A percentile compares a stretch with the other conserved stretches of the same genome.
These are phyloP conservation scores for Penicillium macrosclerotiorum DNA, from an alignment of 495 filamentous ascomycete genomes.

Conservation along the genomic window DNA sequence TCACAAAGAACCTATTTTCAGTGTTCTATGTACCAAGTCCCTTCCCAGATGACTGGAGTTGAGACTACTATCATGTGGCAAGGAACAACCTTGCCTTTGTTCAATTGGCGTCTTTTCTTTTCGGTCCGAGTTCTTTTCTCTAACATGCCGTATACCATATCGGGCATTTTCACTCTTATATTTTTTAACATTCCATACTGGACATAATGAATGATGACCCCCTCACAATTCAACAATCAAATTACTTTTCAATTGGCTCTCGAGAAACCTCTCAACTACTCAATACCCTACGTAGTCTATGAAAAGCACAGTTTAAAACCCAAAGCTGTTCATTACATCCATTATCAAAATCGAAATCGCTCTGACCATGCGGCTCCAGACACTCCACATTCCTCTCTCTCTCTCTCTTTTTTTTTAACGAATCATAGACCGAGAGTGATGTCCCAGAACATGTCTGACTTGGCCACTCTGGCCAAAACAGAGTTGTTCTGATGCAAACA, in stretches of 20 bases:
- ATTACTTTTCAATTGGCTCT: too few species aligned
- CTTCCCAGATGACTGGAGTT: too few species aligned
- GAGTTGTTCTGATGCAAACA: too few species aligned
- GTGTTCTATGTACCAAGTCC: background rate
- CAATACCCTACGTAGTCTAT: background rate
- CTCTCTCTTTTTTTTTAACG: slow-evolving; percentile 11
- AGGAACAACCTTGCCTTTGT: slow-evolving; percentile 3
- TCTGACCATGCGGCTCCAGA: slow-evolving; percentile 17
- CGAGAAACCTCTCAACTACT: too few species aligned
- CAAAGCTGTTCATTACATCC: slow-evolving; percentile 34
- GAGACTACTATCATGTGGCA: background rate
- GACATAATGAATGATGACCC: slow-evolving; percentile 30
- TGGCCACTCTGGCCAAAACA: too few species aligned
- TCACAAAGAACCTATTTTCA: background rate
- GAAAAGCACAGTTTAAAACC: background rate
- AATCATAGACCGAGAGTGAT: slow-evolving; percentile 9
- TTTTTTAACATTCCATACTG: slow-evolving; percentile 16
- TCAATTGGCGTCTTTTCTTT: slow-evolving; percentile 11
- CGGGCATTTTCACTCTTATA: slow-evolving; percentile 12
- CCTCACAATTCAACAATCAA: slow-evolving; percentile 7
- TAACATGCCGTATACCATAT: slow-evolving; percentile 28
- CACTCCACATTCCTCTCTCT: slow-evolving; percentile 12
- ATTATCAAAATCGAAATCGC: slow-evolving; percentile 32
- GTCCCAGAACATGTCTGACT: too few species aligned
- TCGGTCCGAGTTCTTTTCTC: slow-evolving; percentile 5